These are phyloP conservation scores for Cercis canadensis DNA, from an alignment of 306 rosid genomes.

Conservation along the genomic window DNA sequence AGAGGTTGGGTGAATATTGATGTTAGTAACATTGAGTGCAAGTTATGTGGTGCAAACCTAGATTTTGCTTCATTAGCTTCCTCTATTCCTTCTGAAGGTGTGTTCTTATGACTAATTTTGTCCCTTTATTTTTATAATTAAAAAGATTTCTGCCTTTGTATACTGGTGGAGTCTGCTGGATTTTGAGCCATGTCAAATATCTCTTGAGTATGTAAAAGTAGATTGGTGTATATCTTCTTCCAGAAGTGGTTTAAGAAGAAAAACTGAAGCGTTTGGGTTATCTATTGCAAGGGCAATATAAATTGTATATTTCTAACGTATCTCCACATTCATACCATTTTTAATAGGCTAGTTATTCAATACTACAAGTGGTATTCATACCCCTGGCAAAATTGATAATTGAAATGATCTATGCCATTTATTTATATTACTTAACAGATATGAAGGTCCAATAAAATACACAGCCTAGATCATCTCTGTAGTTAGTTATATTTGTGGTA, in stretches of 20 bases:
- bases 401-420: too few relatives aligned
- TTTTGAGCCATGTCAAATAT: not conserved
- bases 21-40: constrained; percentile 79
- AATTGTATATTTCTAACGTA: not conserved
- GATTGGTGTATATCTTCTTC: not conserved
- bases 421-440: too few relatives aligned
- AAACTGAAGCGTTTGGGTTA: not conserved
- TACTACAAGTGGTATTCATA: too few relatives aligned
- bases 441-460: too few relatives aligned
- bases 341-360: too few relatives aligned
- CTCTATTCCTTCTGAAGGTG: constrained; percentile 44
- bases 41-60: constrained; percentile 66
- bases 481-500: too few relatives aligned
- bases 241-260: not conserved
- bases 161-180: constrained; percentile 29
- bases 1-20: constrained; percentile 91
- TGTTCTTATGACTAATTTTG: constrained; percentile 4
- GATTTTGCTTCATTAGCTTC: constrained; percentile 55
- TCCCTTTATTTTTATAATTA: not conserved
- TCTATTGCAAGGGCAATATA: not conserved
- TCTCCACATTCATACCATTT: too few relatives aligned
- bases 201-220: not conserved
- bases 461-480: too few relatives aligned
- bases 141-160: not conserved
- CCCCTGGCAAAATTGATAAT: too few relatives aligned